A percentile compares a stretch with the other conserved stretches of the same genome.
These are phyloP conservation scores for Micromonas pusilla DNA, from an alignment of 139 green algal species.

Conservation along the genomic window DNA sequence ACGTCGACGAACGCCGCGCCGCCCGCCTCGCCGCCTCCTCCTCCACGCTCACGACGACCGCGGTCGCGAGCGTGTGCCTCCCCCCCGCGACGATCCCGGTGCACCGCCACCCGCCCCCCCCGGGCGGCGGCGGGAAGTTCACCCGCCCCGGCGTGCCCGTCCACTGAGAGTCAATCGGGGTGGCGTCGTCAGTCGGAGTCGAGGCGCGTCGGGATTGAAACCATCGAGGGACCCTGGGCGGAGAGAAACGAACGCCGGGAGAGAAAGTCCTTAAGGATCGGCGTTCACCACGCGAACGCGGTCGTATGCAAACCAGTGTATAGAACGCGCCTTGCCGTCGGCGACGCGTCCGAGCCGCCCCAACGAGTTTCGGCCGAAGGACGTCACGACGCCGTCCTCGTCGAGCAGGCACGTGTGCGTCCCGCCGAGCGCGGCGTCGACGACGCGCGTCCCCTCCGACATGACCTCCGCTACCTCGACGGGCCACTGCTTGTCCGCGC, in stretches of 20 bases:
- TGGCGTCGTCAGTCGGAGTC: too few species aligned
- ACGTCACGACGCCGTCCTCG: neutral
- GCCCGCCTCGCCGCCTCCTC: neutral
- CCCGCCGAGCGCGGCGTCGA: constrained; percentile 14
- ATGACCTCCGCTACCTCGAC: neutral
- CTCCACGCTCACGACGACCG: neutral
- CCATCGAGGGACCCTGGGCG: too few species aligned
- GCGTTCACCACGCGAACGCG: too few species aligned
- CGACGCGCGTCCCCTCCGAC: neutral
- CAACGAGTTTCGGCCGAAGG: constrained; percentile 9
- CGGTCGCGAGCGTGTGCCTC: constrained; percentile 3
- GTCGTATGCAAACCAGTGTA: too few species aligned
- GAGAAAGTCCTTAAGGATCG: too few species aligned
- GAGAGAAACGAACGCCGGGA: too few species aligned
- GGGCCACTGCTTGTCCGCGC: constrained; percentile 6
- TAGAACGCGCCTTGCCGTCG: too few species aligned
- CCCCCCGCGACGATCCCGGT: neutral
- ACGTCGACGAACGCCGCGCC: neutral
- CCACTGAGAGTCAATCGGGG: too few species aligned
- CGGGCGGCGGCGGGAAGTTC: neutral
- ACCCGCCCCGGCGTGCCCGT: neutral
- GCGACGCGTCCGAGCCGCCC: constrained; percentile 17
- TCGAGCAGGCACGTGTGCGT: neutral
- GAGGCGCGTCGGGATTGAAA: too few species aligned
- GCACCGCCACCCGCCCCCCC: neutral